Evolutionary conservation across 1,139 yeast species (phyloP), one percentile per base, ranked within the genome.

Genomic region (Debaryomyces fabryi): DNA sequence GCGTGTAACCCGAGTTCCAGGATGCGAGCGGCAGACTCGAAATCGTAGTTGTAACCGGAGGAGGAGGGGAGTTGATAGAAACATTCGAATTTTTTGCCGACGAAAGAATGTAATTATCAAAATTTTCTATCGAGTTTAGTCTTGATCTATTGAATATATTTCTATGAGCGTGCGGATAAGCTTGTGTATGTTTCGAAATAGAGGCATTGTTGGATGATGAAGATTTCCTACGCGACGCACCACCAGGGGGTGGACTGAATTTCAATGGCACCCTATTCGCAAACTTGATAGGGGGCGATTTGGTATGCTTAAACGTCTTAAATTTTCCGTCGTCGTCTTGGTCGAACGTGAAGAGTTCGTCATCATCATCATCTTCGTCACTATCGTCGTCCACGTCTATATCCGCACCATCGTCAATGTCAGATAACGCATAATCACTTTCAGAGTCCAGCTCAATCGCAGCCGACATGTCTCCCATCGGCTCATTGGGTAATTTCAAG

Each of bases 391-490:
- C 50, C 18, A 34, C 39, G 10, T 45, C 52, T 10, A 35, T 47
- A 20, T 48, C 48, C n/a, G 35, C 46, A 23, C 41, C 52, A 23
- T 60, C 60, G 13, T 58, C 59, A 4, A 56, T 60, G 12, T 50
- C 56, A 13, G 71, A 74, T 30, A 75, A 54, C 6, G 69, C 77
- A 49, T 72, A 72, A 48, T 78, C 82, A 45, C 74, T 84, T 46
- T 77, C 82, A 15, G 74, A 70, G 59, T 74, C 79, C 43, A 70
- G 69, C 34, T 68, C 72, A 39, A 73, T 67, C n/a, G 76, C 76
- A 45, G 62, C 62, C 43, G 61, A 58, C 42, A 53, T 54, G 25
- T 49, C 46, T 10, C 29, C 43, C 15, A 56, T 42, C 2, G 48
- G 55, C 51, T 74, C 79, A 45, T 56, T 60, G 48, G 85, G 85